Percentiles rank a stretch among this genome's conserved stretches.
These are phyloP conservation scores for Penicillium robsamsonii DNA, from an alignment of 495 filamentous ascomycete genomes.

Conservation along the genomic window DNA sequence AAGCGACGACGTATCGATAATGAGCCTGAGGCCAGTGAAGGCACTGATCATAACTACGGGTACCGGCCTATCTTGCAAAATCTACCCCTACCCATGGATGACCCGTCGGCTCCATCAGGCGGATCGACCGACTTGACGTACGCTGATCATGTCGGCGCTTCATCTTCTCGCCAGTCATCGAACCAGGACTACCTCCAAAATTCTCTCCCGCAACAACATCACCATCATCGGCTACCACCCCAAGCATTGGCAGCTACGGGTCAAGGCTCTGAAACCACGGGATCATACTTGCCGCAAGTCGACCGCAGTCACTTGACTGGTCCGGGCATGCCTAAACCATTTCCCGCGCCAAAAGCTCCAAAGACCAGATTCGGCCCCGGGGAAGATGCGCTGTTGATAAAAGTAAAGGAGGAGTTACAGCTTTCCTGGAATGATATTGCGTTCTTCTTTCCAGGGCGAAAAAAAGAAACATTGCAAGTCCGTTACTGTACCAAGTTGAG, in stretches of 20 bases:
- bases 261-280: slow-evolving; percentile 27
- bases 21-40: slow-evolving; percentile 24
- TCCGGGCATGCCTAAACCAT: slow-evolving; percentile 77
- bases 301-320: slow-evolving; percentile 74
- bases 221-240: slow-evolving; percentile 71
- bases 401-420: slow-evolving; percentile 88
- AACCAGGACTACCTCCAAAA: slow-evolving; percentile 31
- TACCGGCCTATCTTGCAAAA: slow-evolving; percentile 29
- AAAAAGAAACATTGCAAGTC: slow-evolving; percentile 85
- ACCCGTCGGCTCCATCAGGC: slow-evolving; percentile 21
- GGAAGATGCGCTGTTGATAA: slow-evolving; percentile 72
- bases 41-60: slow-evolving; percentile 16
- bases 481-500: slow-evolving; percentile 93
- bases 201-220: slow-evolving; percentile 53
- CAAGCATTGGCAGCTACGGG: slow-evolving; percentile 49
- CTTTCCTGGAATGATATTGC: slow-evolving; percentile 96
- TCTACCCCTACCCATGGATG: slow-evolving; percentile 31
- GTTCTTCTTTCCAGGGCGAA: slow-evolving; percentile 87
- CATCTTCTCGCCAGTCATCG: slow-evolving; percentile 27
- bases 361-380: slow-evolving; percentile 5
- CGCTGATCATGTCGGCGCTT: slow-evolving; percentile 30
- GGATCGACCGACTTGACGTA: slow-evolving; percentile 37
- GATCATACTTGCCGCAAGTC: background rate
- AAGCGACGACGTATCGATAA: slow-evolving; percentile 36
- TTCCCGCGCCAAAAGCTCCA: slow-evolving; percentile 53